Evolutionary conservation across 192 early-diverging fungal species (phyloP).

Genomic region (Umbelopsis vinacea): DNA sequence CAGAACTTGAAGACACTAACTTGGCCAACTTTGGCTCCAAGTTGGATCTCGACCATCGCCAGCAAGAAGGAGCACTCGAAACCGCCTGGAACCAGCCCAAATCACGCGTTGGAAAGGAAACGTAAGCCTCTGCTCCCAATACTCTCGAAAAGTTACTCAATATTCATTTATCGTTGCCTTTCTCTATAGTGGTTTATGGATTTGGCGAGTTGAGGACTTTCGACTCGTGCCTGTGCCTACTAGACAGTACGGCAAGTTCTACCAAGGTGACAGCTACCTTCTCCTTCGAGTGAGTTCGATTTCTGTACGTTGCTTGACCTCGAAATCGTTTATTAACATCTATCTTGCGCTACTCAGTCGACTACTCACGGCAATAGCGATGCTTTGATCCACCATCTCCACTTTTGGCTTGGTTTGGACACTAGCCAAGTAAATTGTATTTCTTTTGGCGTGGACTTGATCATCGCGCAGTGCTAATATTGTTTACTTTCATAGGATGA

Average conservation of each 20-base stretch:
- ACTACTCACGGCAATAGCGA: constrained; percentile 63
- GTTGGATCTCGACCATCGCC: constrained; percentile 19
- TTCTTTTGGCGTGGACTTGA: neutral
- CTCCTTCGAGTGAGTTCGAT: constrained; percentile 61
- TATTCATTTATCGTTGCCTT: neutral
- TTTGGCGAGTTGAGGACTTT: constrained; percentile 85
- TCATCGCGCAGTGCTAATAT: constrained; percentile 12
- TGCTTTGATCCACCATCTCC: constrained; percentile 73
- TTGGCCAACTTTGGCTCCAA: constrained; percentile 21
- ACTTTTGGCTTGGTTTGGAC: constrained; percentile 84
- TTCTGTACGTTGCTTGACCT: neutral
- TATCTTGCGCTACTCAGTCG: constrained; percentile 41
- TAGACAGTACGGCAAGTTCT: constrained; percentile 68
- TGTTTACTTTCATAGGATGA: constrained; percentile 51
- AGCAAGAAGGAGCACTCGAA: constrained; percentile 31
- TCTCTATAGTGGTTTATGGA: constrained; percentile 58
- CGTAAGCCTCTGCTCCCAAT: constrained; percentile 21
- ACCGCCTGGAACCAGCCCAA: constrained; percentile 36
- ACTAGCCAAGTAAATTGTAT: constrained; percentile 64
- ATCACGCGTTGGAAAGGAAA: constrained; percentile 30
- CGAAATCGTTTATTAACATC: too few species aligned
- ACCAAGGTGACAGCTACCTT: constrained; percentile 79
- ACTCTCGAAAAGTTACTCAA: neutral
- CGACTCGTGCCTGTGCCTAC: constrained; percentile 66
- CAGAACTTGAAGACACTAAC: constrained; percentile 21